Conservation (phyloP, 2,329 filamentous ascomycete species). For the Pyrenophora tritici-repentis region DNA sequence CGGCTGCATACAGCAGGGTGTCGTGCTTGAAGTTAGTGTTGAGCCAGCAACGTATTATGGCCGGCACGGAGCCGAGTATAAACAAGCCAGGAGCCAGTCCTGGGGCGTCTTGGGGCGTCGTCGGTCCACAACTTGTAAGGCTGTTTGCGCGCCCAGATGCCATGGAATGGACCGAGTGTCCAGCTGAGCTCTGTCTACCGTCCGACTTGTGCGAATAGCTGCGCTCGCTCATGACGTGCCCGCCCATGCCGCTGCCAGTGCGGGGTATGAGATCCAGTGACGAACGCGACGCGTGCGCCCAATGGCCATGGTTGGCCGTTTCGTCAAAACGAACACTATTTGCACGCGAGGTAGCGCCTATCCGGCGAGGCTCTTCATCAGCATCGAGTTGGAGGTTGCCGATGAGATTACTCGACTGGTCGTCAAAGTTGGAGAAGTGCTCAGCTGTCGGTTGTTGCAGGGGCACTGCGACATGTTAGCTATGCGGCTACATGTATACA, state of each 20-base stretch:
- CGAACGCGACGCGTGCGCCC: constrained; percentile 80
- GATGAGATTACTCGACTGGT: constrained; percentile 78
- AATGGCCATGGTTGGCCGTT: constrained; percentile 88
- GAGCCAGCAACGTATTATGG: constrained; percentile 95
- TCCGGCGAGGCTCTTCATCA: constrained; percentile 82
- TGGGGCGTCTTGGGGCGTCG: constrained; percentile 74
- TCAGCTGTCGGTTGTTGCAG: constrained; percentile 79
- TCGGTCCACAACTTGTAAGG: constrained; percentile 67
- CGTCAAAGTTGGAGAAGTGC: constrained; percentile 87
- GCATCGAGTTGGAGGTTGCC: constrained; percentile 82
- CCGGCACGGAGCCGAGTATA: constrained; percentile 84
- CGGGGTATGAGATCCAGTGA: constrained; percentile 82
- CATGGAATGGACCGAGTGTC: constrained; percentile 77
- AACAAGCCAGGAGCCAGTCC: constrained; percentile 83
- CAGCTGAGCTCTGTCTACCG: constrained; percentile 90
- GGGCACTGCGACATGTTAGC: constrained; percentile 63
- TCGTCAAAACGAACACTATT: constrained; percentile 99
- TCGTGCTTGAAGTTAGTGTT: constrained; percentile 88
- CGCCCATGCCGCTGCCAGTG: constrained; percentile 78
- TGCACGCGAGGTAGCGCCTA: constrained; percentile 86
- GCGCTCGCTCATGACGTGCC: constrained; percentile 83
- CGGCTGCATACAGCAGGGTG: constrained; percentile 84
- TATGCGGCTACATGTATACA: background rate
- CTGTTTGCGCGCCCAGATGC: constrained; percentile 84
- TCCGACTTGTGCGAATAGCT: constrained; percentile 95